Percentiles rank a stretch among this genome's conserved stretches.
Conservation (phyloP, 2,329 filamentous ascomycete species). For the Pestalotiopsis sp. region DNA sequence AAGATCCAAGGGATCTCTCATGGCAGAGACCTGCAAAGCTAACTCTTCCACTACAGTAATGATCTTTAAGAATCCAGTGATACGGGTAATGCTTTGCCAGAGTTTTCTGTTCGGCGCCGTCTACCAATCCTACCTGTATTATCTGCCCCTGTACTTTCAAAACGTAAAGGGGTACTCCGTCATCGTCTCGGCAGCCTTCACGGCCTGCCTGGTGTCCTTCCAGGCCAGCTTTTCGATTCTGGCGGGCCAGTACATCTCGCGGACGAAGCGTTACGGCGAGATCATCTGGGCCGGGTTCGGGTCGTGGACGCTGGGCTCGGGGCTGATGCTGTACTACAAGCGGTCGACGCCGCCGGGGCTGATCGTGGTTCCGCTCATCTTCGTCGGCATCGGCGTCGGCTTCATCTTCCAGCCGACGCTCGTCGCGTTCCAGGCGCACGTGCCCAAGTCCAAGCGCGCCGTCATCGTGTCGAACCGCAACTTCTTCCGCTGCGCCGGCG, state of each 20-base stretch:
- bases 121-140: constrained; percentile 64
- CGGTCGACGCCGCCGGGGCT: constrained; percentile 45
- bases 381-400: constrained; percentile 57
- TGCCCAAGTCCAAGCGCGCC: constrained; percentile 57
- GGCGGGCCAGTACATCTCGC: constrained; percentile 61
- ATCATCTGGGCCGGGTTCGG: constrained; percentile 51
- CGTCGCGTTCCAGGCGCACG: constrained; percentile 61
- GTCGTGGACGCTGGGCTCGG: constrained; percentile 45
- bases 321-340: constrained; percentile 54
- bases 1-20: not conserved
- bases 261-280: constrained; percentile 58
- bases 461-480: constrained; percentile 66
- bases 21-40: not conserved
- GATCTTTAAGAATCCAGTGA: constrained; percentile 56
- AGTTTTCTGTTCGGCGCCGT: constrained; percentile 62
- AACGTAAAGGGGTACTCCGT: constrained; percentile 45
- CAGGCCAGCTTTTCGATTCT: constrained; percentile 49
- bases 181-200: constrained; percentile 52
- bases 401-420: constrained; percentile 50
- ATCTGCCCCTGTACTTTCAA: constrained; percentile 64
- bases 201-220: constrained; percentile 49
- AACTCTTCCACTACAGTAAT: constrained; percentile 34
- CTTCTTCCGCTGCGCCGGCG: constrained; percentile 63
- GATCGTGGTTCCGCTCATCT: constrained; percentile 52
- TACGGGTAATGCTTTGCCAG: constrained; percentile 58